Conservation (phyloP, 2,329 filamentous ascomycete species). For the Penicillium rolfsii region DNA sequence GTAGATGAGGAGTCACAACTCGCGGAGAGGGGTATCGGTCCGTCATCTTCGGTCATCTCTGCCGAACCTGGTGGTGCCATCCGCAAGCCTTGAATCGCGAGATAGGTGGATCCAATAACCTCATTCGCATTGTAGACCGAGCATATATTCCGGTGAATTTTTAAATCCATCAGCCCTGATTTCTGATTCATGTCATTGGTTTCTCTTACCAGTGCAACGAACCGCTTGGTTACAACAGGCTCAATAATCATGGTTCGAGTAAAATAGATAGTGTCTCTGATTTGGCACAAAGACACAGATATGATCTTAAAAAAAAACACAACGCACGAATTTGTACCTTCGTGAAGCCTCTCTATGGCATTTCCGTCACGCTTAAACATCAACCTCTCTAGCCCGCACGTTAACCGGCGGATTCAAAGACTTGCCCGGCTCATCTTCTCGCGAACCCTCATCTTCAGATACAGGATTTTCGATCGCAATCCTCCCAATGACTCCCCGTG, state of each 20-base stretch:
- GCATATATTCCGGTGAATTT: too few relatives aligned
- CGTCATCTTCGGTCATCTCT: not conserved
- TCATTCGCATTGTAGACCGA: not conserved
- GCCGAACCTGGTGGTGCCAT: constrained; percentile 3
- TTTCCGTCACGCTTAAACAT: not conserved
- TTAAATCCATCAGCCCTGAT: not conserved
- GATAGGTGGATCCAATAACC: not conserved
- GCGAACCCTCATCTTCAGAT: not conserved
- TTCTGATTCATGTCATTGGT: not conserved
- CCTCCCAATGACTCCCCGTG: constrained; percentile 18
- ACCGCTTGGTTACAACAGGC: too few relatives aligned
- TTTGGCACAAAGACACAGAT: not conserved
- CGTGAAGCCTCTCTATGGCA: not conserved
- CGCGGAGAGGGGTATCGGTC: constrained; percentile 3
- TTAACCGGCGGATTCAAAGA: not conserved
- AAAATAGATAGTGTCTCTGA: too few relatives aligned
- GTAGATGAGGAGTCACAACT: not conserved
- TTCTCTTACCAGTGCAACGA: too few relatives aligned
- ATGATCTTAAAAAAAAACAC: not conserved
- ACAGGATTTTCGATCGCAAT: constrained; percentile 1
- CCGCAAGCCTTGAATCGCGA: not conserved
- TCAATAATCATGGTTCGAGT: too few relatives aligned
- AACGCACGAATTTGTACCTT: not conserved
- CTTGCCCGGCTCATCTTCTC: constrained; percentile 3
- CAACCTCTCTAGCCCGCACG: constrained; percentile 5